Evolutionary conservation across 169 alveolate genomes (phyloP).

Genomic region (Plasmodium cynomolgi): DNA sequence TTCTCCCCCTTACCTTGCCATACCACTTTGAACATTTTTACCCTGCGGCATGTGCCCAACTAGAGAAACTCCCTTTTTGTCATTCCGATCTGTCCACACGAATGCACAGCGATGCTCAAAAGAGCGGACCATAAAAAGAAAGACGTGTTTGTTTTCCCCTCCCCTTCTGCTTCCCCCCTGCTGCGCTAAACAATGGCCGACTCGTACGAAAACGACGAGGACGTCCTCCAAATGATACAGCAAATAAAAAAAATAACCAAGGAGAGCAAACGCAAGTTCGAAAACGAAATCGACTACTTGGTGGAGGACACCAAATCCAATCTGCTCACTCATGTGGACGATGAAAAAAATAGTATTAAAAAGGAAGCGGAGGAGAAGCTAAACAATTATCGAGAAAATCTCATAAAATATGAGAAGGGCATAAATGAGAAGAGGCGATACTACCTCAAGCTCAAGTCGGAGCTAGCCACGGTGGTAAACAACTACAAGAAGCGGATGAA

Average conservation of each 20-base stretch:
- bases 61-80: background rate
- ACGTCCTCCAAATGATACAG: slow-evolving; percentile 69
- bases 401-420: slow-evolving; percentile 47
- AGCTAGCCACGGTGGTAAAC: slow-evolving; percentile 32
- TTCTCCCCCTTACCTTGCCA: background rate
- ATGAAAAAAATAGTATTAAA: slow-evolving; percentile 37
- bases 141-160: background rate
- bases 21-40: background rate
- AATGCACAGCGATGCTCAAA: background rate
- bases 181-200: slow-evolving; percentile 17
- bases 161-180: background rate
- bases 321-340: slow-evolving; percentile 26
- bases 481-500: slow-evolving; percentile 52
- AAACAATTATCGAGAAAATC: slow-evolving; percentile 16
- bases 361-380: slow-evolving; percentile 37
- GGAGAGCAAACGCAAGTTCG: slow-evolving; percentile 55
- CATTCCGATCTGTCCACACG: background rate
- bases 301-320: slow-evolving; percentile 53
- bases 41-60: background rate
- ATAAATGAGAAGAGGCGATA: slow-evolving; percentile 39
- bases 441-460: slow-evolving; percentile 49
- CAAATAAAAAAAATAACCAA: slow-evolving; percentile 62
- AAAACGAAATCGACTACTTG: slow-evolving; percentile 41
- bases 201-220: slow-evolving; percentile 58
- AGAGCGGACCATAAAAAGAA: background rate